phyloP scores from a whole-genome alignment of 176 grass and related monocot genomes.

The Aegilops umbellulata region DNA sequence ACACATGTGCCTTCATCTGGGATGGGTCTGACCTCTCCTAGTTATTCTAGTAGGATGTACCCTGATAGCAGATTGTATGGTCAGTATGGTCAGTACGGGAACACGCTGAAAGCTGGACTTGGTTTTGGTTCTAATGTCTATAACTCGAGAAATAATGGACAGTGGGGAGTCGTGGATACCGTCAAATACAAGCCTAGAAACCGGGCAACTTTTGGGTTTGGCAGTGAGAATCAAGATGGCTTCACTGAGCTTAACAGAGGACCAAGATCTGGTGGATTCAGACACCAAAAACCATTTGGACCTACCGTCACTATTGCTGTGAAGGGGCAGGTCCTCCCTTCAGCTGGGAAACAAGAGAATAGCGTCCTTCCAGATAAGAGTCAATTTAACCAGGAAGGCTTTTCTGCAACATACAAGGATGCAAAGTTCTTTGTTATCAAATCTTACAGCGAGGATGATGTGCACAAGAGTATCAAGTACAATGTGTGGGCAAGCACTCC shows the following conservation, averaged over 20 bases:
- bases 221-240: conserved; percentile 74
- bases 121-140: conserved; percentile 77
- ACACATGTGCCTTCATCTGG: conserved; percentile 46
- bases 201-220: conserved; percentile 60
- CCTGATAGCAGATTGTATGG: conserved; percentile 61
- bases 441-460: conserved; percentile 96
- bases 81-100: conserved; percentile 58
- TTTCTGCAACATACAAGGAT: conserved; percentile 64
- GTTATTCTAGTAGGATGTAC: conserved; percentile 66
- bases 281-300: conserved; percentile 63
- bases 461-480: conserved; percentile 98
- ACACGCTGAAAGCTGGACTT: conserved; percentile 53
- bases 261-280: conserved; percentile 79
- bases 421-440: conserved; percentile 96
- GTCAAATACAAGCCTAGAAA: conserved; percentile 75
- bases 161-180: conserved; percentile 51
- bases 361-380: conserved; percentile 48
- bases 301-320: conserved; percentile 65
- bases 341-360: conserved; percentile 45
- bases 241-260: conserved; percentile 89
- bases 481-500: conserved; percentile 94
- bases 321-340: conserved; percentile 65
- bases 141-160: conserved; percentile 65
- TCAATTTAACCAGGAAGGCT: conserved; percentile 69
- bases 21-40: conserved; percentile 61